Conservation (phyloP, 495 filamentous ascomycete species). For the Sabuloglossum arenarium region DNA sequence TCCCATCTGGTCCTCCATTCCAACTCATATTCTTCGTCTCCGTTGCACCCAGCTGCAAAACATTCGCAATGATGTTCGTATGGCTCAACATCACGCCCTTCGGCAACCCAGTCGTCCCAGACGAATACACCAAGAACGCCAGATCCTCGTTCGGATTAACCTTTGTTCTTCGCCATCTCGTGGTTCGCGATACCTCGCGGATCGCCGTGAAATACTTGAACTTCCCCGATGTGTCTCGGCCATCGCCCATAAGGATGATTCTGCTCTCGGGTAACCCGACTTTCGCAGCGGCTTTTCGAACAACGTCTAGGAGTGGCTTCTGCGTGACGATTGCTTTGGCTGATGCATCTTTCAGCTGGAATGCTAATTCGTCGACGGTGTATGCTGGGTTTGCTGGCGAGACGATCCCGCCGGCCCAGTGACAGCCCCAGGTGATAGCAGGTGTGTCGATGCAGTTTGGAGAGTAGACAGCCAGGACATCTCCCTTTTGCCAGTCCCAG, state of each 20-base stretch:
- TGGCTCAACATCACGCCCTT: conserved; percentile 90
- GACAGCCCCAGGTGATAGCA: conserved; percentile 49
- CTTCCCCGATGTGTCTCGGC: conserved; percentile 32
- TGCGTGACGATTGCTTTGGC: conserved; percentile 66
- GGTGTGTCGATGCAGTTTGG: conserved; percentile 62
- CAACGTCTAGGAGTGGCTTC: conserved; percentile 34
- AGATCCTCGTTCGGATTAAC: conserved; percentile 34
- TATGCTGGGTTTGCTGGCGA: conserved; percentile 81
- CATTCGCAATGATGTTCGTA: conserved; percentile 58
- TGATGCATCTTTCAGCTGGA: conserved; percentile 63
- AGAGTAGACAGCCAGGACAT: conserved; percentile 48
- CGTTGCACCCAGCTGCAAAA: conserved; percentile 29
- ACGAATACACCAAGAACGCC: conserved; percentile 59
- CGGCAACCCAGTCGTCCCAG: conserved; percentile 78
- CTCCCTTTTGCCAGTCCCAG: conserved; percentile 65
- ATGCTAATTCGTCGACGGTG: conserved; percentile 66
- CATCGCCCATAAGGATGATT: conserved; percentile 63
- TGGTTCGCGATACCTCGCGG: conserved; percentile 31
- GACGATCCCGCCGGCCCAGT: conserved; percentile 66
- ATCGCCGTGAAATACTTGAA: conserved; percentile 65
- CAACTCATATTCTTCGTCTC: conserved; percentile 40
- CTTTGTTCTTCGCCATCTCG: conserved; percentile 18
- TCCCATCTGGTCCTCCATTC: conserved; percentile 35
- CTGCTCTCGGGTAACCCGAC: conserved; percentile 42
- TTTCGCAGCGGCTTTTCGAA: conserved; percentile 39